These are phyloP conservation scores for Gracilariopsis chorda DNA, from an alignment of 23 red algal genomes.

Conservation along the genomic window DNA sequence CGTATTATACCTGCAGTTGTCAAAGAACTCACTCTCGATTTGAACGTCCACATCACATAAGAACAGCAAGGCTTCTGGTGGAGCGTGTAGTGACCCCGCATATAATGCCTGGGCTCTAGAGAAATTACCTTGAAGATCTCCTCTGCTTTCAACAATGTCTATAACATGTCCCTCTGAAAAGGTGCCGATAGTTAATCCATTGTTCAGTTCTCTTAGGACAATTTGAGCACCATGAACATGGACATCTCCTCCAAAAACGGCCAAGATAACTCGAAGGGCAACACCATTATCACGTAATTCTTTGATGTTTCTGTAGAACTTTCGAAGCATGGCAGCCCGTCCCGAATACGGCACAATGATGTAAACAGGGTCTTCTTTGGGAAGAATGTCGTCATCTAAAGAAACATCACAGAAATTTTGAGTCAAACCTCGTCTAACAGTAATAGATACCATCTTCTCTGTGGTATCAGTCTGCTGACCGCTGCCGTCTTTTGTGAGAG, in stretches of 20 bases:
- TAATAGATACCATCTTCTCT: constrained; percentile 20
- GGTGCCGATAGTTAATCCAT: not conserved
- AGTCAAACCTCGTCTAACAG: constrained; percentile 36
- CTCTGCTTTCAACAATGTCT: constrained; percentile 19
- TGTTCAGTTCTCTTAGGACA: not conserved
- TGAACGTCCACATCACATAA: constrained; percentile 59
- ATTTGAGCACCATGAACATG: constrained; percentile 12
- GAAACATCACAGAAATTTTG: constrained; percentile 53
- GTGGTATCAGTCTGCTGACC: not conserved
- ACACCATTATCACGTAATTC: constrained; percentile 22
- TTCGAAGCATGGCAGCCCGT: constrained; percentile 1
- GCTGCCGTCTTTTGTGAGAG: not conserved
- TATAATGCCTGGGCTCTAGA: constrained; percentile 25
- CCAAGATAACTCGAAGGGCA: not conserved
- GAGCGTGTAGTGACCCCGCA: constrained; percentile 17
- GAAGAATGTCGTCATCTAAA: not conserved
- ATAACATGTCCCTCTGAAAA: constrained; percentile 2
- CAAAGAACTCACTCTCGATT: constrained; percentile 2
- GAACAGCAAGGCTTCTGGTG: constrained; percentile 44
- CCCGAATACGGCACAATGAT: constrained; percentile 33
- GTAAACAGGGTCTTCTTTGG: constrained; percentile 10
- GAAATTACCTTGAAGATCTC: constrained; percentile 25
- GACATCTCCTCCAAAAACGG: not conserved
- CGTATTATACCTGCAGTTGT: constrained; percentile 39
- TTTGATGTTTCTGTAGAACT: constrained; percentile 18